Evolutionary conservation across 2,329 filamentous ascomycete species (phyloP).

Genomic region (Botryotinia globosa): DNA sequence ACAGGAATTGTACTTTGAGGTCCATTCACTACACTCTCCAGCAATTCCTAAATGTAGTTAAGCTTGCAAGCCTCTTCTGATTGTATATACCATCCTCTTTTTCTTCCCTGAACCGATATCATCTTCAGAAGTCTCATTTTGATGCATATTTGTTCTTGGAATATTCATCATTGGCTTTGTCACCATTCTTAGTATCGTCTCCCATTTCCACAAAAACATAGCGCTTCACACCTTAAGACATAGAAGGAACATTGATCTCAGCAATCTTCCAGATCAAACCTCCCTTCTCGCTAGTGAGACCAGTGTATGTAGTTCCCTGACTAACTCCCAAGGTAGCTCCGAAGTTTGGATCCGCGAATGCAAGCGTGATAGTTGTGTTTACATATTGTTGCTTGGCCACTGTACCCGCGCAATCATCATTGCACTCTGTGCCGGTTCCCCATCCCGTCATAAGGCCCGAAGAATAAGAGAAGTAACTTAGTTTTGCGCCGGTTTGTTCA

Average conservation of each 20-base stretch:
- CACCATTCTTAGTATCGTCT: neutral
- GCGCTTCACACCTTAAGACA: constrained; percentile 26
- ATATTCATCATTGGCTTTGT: neutral
- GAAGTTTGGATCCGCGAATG: constrained; percentile 37
- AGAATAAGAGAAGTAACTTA: constrained; percentile 40
- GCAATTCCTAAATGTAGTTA: neutral
- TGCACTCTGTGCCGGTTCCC: constrained; percentile 45
- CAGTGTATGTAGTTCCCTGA: constrained; percentile 39
- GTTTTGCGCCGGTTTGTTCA: constrained; percentile 37
- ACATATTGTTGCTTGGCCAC: constrained; percentile 41
- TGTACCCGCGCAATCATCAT: constrained; percentile 42
- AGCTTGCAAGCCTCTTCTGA: neutral
- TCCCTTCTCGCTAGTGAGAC: constrained; percentile 38
- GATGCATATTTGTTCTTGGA: neutral
- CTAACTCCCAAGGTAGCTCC: constrained; percentile 34
- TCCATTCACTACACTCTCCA: neutral
- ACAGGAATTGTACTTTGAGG: neutral
- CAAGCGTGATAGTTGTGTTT: constrained; percentile 43
- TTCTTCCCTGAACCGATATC: neutral
- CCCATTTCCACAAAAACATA: neutral
- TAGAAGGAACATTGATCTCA: constrained; percentile 40
- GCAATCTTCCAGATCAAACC: constrained; percentile 42
- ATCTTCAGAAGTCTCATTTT: neutral
- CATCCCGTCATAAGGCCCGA: constrained; percentile 42
- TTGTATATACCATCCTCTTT: neutral